Conservation (phyloP, 2,329 filamentous ascomycete species). For the Epichloe gansuensis region DNA sequence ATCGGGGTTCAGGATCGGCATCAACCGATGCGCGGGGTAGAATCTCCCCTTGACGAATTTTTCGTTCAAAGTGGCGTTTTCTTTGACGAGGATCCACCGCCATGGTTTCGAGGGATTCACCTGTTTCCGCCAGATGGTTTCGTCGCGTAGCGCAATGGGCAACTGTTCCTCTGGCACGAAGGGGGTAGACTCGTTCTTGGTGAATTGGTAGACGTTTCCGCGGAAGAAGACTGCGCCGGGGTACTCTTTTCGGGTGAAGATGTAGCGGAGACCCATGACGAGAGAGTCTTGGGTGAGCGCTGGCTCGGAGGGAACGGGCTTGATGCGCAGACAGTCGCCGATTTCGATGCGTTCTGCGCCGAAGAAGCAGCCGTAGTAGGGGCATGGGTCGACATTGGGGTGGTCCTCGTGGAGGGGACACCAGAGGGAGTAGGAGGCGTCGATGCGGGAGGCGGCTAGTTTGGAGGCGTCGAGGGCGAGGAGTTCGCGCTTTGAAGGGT, state of each 20-base stretch:
- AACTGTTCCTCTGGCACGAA: slow-evolving; percentile 24
- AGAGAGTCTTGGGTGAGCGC: slow-evolving; percentile 18
- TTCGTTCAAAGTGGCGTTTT: slow-evolving; percentile 35
- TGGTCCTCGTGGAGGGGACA: slow-evolving; percentile 20
- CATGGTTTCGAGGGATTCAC: slow-evolving; percentile 20
- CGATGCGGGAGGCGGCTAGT: slow-evolving; percentile 34
- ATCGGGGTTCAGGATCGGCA: slow-evolving; percentile 33
- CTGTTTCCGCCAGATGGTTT: slow-evolving; percentile 26
- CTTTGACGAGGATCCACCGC: slow-evolving; percentile 28
- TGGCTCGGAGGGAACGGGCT: slow-evolving; percentile 25
- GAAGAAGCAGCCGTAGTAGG: slow-evolving; percentile 36
- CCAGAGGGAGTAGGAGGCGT: slow-evolving; percentile 37
- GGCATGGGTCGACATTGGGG: slow-evolving; percentile 18
- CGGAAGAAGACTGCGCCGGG: slow-evolving; percentile 27
- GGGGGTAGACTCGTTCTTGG: slow-evolving; percentile 16
- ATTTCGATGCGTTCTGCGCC: slow-evolving; percentile 37
- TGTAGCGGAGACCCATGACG: slow-evolving; percentile 27
- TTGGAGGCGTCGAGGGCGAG: slow-evolving; percentile 38
- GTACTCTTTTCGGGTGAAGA: slow-evolving; percentile 24
- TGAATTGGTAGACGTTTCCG: slow-evolving; percentile 26
- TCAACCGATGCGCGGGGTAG: slow-evolving; percentile 41
- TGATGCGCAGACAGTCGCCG: slow-evolving; percentile 36
- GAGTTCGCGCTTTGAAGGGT: slow-evolving; percentile 26
- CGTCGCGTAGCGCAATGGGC: slow-evolving; percentile 28
- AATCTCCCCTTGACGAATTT: slow-evolving; percentile 39